Evolutionary conservation across 805 yeast species (phyloP).

Genomic region (Yamadazyma endophytica): DNA sequence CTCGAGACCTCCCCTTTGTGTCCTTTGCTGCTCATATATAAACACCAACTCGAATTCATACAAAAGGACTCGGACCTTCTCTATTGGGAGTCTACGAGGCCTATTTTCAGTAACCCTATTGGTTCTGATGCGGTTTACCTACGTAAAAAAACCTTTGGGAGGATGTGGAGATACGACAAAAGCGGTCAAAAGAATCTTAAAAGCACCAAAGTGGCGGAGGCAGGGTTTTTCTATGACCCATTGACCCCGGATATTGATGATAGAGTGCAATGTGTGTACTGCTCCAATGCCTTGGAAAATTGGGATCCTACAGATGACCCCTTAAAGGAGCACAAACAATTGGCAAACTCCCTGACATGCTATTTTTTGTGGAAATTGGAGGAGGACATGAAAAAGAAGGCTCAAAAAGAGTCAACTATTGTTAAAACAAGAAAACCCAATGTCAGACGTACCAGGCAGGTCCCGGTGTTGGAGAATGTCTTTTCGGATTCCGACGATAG

Average conservation of each 20-base stretch:
- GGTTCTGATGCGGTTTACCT: constrained; percentile 22
- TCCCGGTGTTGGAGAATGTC: no score
- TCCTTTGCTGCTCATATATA: constrained; percentile 14
- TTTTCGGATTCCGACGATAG: no score
- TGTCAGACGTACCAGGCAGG: no score
- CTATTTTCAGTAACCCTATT: constrained; percentile 30
- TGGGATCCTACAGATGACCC: constrained; percentile 72
- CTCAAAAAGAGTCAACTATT: constrained; percentile 1
- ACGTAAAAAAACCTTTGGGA: constrained; percentile 38
- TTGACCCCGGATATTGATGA: constrained; percentile 23
- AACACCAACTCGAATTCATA: no score
- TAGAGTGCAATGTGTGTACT: constrained; percentile 28
- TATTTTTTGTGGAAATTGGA: constrained; percentile 19
- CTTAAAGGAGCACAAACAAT: constrained; percentile 47
- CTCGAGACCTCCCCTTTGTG: constrained; percentile 16
- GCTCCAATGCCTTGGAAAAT: constrained; percentile 23
- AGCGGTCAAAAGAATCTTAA: constrained; percentile 24
- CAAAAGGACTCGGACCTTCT: constrained; percentile 1
- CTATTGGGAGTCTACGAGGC: constrained; percentile 5
- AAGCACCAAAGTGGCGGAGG: constrained; percentile 43
- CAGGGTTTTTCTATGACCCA: constrained; percentile 41
- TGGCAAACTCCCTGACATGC: constrained; percentile 18
- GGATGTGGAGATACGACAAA: constrained; percentile 44
- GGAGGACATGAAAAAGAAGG: not conserved
- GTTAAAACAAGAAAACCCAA: not conserved